Conservation (phyloP, 495 filamentous ascomycete genomes). For the Penicillium soppii region DNA sequence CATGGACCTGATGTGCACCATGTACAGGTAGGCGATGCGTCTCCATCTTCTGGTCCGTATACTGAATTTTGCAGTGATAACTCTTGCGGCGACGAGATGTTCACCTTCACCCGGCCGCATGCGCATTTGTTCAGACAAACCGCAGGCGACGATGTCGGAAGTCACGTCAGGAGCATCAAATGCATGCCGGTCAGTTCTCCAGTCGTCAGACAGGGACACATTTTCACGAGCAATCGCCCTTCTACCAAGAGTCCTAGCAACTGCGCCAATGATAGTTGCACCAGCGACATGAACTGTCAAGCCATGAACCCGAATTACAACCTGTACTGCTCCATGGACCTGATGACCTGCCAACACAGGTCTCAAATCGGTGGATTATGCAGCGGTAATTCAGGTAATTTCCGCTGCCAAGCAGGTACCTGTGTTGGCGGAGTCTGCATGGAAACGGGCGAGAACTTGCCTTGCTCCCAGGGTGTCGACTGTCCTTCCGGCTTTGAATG, state of each 20-base stretch:
- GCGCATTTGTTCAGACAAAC: not conserved
- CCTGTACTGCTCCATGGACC: not conserved
- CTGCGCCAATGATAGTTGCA: constrained; percentile 1
- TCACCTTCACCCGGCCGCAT: constrained; percentile 4
- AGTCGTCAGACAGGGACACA: not conserved
- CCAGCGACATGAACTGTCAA: not conserved
- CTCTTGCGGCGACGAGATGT: not conserved
- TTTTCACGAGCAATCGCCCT: not conserved
- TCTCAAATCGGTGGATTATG: not conserved
- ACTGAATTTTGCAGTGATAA: not conserved
- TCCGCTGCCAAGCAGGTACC: too few species aligned
- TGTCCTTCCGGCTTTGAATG: not conserved
- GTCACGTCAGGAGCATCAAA: not conserved
- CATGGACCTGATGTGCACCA: constrained; percentile 1
- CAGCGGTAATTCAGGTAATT: too few species aligned
- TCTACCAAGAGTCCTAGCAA: not conserved
- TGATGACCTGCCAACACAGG: not conserved
- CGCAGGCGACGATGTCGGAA: not conserved
- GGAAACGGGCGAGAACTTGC: not conserved
- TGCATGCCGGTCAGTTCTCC: not conserved
- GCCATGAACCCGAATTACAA: not conserved
- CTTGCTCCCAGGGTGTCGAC: not conserved
- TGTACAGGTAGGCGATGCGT: not conserved
- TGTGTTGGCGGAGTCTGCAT: not conserved
- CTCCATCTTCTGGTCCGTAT: too few species aligned